These are phyloP conservation scores for Talaromyces sp. DNA, from an alignment of 2,329 filamentous ascomycete species.

Conservation along the genomic window DNA sequence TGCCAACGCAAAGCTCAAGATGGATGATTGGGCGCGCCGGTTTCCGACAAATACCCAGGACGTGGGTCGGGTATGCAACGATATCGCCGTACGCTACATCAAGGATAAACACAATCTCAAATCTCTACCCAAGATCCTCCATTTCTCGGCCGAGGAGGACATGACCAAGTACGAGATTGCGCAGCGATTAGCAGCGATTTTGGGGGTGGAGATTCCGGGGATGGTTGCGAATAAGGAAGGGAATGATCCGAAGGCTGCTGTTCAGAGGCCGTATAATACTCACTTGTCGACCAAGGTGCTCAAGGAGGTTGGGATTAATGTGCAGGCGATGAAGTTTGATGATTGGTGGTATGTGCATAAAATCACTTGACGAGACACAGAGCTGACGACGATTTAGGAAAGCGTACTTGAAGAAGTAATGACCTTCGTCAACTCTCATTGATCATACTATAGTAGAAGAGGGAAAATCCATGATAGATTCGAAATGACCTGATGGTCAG, in stretches of 20 bases:
- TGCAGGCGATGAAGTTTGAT: conserved; percentile 71
- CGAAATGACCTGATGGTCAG: conserved; percentile 1
- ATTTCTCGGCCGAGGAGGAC: conserved; percentile 82
- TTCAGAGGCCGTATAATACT: conserved; percentile 82
- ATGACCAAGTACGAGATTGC: conserved; percentile 92
- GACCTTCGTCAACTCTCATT: neutral
- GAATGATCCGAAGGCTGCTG: conserved; percentile 67
- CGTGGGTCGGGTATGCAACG: conserved; percentile 73
- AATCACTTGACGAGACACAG: neutral
- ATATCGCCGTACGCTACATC: conserved; percentile 70
- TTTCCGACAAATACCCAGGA: conserved; percentile 91
- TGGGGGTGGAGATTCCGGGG: conserved; percentile 68
- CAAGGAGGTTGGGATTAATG: conserved; percentile 70
- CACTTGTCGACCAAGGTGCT: conserved; percentile 77
- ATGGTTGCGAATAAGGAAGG: conserved; percentile 68
- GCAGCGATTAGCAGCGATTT: conserved; percentile 71
- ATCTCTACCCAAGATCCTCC: conserved; percentile 67
- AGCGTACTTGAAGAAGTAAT: conserved; percentile 6
- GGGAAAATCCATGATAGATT: neutral
- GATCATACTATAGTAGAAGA: neutral
- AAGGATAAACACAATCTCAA: conserved; percentile 48
- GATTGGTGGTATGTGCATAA: conserved; percentile 67
- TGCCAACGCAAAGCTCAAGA: conserved; percentile 59
- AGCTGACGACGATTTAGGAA: neutral
- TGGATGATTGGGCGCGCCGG: conserved; percentile 82